Evolutionary conservation across 164 flowering plant genomes (phyloP), one percentile per base, ranked within the genome.

Genomic region (Piper betle): DNA sequence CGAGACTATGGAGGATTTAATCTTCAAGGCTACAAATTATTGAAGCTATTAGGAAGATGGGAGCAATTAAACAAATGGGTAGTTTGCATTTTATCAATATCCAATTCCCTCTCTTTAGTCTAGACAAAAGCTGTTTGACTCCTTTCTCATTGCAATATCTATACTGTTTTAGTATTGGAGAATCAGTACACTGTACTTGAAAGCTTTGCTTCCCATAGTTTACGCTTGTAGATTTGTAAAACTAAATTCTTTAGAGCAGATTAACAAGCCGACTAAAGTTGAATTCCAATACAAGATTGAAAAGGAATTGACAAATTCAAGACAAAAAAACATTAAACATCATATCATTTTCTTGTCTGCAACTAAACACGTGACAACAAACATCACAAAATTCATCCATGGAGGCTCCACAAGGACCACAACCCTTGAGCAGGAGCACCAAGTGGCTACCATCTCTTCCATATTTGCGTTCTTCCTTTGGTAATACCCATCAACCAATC

Each of bases 281-380:
- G 33, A 25, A 25, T 25, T 25, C 33, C 33, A 25, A 25, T 25
- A 25, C 33, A 25, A 25, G 33, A 25, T 25, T 25, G 33, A 25
- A 25, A 25, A 25, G 33, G 33, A 53, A 39, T 11, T n/a, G 64
- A 52, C 57, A 13, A 62, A 53, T 52, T 37, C 37, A 37, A 55
- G 46, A 42, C 7, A 5, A 62, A 37, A 16, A 33, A 17, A 55
- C n/a, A 39, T 41, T 58, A 13, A 5, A 25, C 59, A 64, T 58
- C 55, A 75, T 71, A 81, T 80, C 84, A 79, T 75, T 69, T 37
- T 66, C 60, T 37, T 5, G 37, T 46, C 20, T 38, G 13, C 41
- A 6, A 12, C 48, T 13, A 19, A 20, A 46, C 25, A n/a, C 57
- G 39, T 8, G 25, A 39, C 60, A 46, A 2, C 39, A 48, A 20